Conservation (phyloP, 192 early-diverging fungal genomes). For the Backusella morwellensis region DNA sequence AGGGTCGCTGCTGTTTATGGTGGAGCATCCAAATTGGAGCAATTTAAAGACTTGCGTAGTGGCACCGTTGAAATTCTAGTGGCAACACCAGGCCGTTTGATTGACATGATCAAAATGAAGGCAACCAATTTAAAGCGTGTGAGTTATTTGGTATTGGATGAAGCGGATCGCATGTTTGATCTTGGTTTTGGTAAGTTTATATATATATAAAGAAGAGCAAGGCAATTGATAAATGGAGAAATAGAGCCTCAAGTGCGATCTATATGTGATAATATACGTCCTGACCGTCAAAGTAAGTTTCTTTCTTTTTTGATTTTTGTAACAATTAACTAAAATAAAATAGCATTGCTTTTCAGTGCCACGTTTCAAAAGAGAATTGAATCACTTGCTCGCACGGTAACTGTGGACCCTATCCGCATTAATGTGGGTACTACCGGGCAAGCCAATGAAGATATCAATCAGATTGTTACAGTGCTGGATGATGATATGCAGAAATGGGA, state of each 20-base stretch:
- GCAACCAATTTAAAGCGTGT: conserved; percentile 80
- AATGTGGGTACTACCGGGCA: conserved; percentile 67
- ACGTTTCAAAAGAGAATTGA: conserved; percentile 77
- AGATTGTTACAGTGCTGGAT: conserved; percentile 56
- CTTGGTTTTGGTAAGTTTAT: conserved; percentile 78
- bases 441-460: conserved; percentile 76
- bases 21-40: conserved; percentile 79
- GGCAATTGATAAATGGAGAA: not conserved
- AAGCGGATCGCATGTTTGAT: conserved; percentile 97
- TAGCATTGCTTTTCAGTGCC: conserved; percentile 71
- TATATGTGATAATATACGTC: conserved; percentile 77
- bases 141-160: conserved; percentile 89
- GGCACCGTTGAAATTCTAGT: conserved; percentile 74
- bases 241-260: conserved; percentile 74
- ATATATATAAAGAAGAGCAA: not conserved
- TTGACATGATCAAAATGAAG: conserved; percentile 88
- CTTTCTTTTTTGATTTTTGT: not conserved
- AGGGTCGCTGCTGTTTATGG: conserved; percentile 73
- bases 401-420: conserved; percentile 71
- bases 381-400: conserved; percentile 65
- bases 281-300: conserved; percentile 72
- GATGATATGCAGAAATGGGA: conserved; percentile 74
- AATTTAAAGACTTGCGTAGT: conserved; percentile 75
- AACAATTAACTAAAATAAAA: not conserved
- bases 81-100: conserved; percentile 81